These are phyloP conservation scores for Scutellaria galericulata DNA, from an alignment of 257 asterid species.

Conservation along the genomic window DNA sequence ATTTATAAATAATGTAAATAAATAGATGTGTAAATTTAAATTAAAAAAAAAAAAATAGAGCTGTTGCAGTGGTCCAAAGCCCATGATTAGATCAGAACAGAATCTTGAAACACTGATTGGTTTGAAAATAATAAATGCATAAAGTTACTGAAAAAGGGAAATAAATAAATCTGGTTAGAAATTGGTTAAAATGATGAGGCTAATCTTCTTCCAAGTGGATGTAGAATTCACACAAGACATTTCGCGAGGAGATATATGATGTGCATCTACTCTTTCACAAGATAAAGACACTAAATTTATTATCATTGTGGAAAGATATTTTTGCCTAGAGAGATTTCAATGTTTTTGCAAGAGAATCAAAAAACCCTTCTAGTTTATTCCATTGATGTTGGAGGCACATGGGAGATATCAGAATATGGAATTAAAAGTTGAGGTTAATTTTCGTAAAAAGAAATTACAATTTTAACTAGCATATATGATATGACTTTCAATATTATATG, in stretches of 20 bases:
- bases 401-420: conserved; percentile 16
- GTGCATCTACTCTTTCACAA: conserved; percentile 28
- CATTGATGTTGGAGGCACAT: conserved; percentile 34
- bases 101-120: conserved; percentile 26
- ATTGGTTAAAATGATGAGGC: conserved; percentile 33
- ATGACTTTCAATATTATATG: too few species aligned
- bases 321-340: neutral
- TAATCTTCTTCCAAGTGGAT: conserved; percentile 35
- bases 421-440: too few species aligned
- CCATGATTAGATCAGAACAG: conserved; percentile 29
- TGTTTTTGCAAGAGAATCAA: conserved; percentile 26
- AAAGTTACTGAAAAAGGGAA: conserved; percentile 19
- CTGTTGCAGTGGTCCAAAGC: conserved; percentile 23
- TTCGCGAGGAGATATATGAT: conserved; percentile 22
- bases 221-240: conserved; percentile 28
- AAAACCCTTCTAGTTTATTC: conserved; percentile 16
- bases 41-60: neutral
- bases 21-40: neutral
- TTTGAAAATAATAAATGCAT: neutral
- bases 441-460: too few species aligned
- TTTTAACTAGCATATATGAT: too few species aligned
- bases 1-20: neutral
- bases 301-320: conserved; percentile 26
- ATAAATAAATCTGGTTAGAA: too few species aligned
- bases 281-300: conserved; percentile 24